phyloP scores from a whole-genome alignment of 805 yeast genomes.

The Saturnispora besseyi region DNA sequence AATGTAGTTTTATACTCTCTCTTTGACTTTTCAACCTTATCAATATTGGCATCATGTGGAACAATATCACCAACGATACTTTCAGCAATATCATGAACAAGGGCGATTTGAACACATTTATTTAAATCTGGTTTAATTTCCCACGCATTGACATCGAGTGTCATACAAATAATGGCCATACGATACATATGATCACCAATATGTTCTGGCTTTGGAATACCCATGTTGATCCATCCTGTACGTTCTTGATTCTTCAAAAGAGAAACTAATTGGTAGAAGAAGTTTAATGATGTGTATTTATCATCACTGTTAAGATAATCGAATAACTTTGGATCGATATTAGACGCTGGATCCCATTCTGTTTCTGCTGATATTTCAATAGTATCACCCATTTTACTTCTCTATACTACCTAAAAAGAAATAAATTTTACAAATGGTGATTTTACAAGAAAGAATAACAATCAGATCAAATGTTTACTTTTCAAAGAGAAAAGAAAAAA shows the following conservation, averaged over 20 bases:
- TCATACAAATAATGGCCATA: constrained; percentile 75
- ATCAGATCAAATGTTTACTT: background rate
- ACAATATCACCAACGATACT: constrained; percentile 91
- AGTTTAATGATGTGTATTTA: constrained; percentile 25
- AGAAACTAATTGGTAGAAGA: constrained; percentile 50
- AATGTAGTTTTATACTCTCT: constrained; percentile 68
- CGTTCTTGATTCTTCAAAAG: constrained; percentile 70
- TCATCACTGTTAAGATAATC: constrained; percentile 20
- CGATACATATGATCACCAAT: constrained; percentile 96
- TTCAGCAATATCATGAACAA: constrained; percentile 93
- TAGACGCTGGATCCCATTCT: constrained; percentile 37
- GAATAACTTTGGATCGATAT: constrained; percentile 33
- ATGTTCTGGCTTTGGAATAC: constrained; percentile 48
- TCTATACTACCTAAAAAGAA: background rate
- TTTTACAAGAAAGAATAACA: background rate
- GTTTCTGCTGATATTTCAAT: constrained; percentile 5
- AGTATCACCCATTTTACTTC: background rate
- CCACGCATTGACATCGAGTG: constrained; percentile 34
- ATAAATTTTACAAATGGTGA: background rate
- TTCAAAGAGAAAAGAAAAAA: background rate
- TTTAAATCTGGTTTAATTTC: constrained; percentile 33
- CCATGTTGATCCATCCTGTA: constrained; percentile 89
- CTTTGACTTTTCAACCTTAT: constrained; percentile 74
- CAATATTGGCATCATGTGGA: constrained; percentile 57
- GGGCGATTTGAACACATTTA: constrained; percentile 75